Conservation (phyloP, 345 rosid genomes). For the Lenwebbia sp. region DNA sequence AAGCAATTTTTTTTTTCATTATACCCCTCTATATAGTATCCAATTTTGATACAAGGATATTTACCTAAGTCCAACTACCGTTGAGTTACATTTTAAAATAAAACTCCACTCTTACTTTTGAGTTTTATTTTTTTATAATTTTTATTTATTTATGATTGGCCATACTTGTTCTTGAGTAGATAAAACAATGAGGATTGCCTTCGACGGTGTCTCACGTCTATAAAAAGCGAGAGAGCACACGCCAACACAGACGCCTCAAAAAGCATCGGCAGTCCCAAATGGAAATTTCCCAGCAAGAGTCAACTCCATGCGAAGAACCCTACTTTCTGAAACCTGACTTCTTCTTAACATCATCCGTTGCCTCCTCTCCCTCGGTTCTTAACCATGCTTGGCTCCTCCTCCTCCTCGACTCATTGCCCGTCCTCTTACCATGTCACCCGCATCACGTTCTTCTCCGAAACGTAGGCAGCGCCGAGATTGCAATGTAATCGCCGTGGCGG, state of each 20-base stretch:
- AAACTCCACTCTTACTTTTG: background rate
- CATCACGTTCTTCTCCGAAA: background rate
- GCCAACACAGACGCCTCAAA: background rate
- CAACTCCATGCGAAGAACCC: background rate
- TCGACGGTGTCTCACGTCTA: background rate
- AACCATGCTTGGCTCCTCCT: background rate
- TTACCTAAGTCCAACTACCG: background rate
- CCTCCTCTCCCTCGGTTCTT: background rate
- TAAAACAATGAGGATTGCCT: background rate
- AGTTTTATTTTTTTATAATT: background rate
- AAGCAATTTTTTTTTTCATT: background rate
- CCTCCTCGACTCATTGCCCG: background rate
- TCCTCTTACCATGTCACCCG: background rate
- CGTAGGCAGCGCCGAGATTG: background rate
- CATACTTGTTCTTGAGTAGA: background rate
- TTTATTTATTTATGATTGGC: background rate
- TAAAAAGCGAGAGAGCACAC: background rate
- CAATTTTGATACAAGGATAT: background rate
- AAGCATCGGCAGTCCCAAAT: background rate
- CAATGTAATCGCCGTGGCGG: slow-evolving; percentile 5
- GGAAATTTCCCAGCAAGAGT: background rate
- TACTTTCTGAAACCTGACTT: background rate
- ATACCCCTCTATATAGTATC: background rate
- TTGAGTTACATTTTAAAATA: background rate
- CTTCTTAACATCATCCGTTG: background rate